A percentile compares a stretch with the other conserved stretches of the same genome.
Conservation (phyloP, 495 filamentous ascomycete genomes). For the Neurospora sublineolata region DNA sequence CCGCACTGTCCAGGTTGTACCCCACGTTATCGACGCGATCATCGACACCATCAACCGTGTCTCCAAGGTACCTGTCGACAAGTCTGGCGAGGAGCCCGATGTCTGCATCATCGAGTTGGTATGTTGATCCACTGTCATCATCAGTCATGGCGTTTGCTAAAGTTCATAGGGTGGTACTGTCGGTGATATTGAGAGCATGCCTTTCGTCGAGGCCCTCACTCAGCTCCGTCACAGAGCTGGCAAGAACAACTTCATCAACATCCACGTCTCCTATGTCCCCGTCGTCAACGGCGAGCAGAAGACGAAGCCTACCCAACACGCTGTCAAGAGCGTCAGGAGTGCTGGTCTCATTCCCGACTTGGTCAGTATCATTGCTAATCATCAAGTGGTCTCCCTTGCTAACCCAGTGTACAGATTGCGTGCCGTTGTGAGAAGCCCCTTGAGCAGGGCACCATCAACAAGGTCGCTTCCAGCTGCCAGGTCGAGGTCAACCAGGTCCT, state of each 20-base stretch:
- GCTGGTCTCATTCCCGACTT: conserved; percentile 80
- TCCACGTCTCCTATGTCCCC: conserved; percentile 73
- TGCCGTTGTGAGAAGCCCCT: conserved; percentile 76
- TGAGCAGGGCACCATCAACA: conserved; percentile 62
- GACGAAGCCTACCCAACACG: conserved; percentile 91
- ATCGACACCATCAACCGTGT: conserved; percentile 90
- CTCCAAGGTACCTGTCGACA: conserved; percentile 76
- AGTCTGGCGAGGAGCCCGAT: conserved; percentile 69
- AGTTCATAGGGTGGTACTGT: conserved; percentile 23
- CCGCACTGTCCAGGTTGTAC: conserved; percentile 86
- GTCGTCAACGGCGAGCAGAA: conserved; percentile 71
- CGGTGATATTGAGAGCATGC: conserved; percentile 79
- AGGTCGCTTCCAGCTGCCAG: conserved; percentile 81
- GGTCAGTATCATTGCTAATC: conserved; percentile 25
- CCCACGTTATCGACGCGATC: conserved; percentile 81
- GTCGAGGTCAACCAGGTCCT: conserved; percentile 72
- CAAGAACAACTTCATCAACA: conserved; percentile 73
- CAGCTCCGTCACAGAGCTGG: conserved; percentile 63
- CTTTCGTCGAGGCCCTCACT: conserved; percentile 79
- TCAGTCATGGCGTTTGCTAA: background rate
- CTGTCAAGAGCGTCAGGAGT: conserved; percentile 69
- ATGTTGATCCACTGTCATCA: background rate
- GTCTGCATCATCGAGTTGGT: conserved; percentile 72
- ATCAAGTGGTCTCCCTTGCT: background rate
- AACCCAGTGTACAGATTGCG: conserved; percentile 49